Conservation (phyloP, 140 eudicot species). For the Erigeron philadelphicus region DNA sequence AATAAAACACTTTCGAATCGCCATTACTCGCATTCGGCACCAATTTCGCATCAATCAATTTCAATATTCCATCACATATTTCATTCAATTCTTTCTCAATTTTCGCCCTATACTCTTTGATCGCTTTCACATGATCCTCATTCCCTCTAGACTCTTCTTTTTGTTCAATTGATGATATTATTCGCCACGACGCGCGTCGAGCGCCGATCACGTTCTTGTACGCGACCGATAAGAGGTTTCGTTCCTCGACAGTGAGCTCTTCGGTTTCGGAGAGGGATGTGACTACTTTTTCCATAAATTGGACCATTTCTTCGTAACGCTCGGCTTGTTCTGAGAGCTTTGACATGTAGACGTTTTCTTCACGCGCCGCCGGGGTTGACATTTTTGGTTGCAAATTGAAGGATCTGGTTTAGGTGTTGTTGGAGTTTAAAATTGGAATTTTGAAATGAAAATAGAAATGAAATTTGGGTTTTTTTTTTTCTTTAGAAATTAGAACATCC, state of each 20-base stretch:
- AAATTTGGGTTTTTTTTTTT: background rate
- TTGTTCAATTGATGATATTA: conserved; percentile 29
- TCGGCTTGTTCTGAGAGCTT: conserved; percentile 27
- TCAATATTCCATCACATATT: conserved; percentile 21
- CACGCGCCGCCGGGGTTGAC: conserved; percentile 11
- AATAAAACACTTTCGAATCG: conserved; percentile 26
- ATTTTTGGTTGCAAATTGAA: background rate
- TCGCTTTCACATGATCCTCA: conserved; percentile 20
- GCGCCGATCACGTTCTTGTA: conserved; percentile 35
- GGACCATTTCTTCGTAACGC: conserved; percentile 26
- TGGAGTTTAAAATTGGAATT: too few species aligned
- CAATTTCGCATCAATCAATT: conserved; percentile 18
- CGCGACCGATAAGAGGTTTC: conserved; percentile 32
- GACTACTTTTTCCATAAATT: conserved; percentile 27
- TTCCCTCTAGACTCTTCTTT: conserved; percentile 27
- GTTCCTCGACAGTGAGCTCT: conserved; percentile 29
- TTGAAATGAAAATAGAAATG: background rate
- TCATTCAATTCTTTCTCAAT: conserved; percentile 25
- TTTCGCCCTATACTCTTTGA: conserved; percentile 25
- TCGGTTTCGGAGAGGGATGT: conserved; percentile 8
- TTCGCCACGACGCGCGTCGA: conserved; percentile 28
- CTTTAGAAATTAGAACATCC: too few species aligned
- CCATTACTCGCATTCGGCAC: conserved; percentile 19
- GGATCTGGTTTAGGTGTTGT: too few species aligned
- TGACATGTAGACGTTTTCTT: conserved; percentile 20